Conservation (phyloP, 495 filamentous ascomycete genomes). For the Penicillium dipodomyicola region DNA sequence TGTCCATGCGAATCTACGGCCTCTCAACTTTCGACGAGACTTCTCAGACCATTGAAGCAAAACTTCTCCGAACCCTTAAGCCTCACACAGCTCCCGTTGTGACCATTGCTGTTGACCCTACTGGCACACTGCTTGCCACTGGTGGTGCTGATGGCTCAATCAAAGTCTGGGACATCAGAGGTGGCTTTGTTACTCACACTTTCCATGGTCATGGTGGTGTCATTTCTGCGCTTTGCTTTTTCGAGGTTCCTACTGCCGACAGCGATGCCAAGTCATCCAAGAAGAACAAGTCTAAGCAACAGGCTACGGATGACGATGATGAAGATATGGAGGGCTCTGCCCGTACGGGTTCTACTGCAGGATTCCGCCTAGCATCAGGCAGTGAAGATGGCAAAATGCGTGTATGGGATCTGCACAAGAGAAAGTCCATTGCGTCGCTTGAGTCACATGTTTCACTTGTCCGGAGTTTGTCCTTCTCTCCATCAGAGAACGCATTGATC, state of each 20-base stretch:
- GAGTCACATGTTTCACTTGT: conserved; percentile 94
- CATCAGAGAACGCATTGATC: conserved; percentile 67
- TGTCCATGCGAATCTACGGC: conserved; percentile 89
- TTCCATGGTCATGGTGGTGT: conserved; percentile 89
- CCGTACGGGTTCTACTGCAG: conserved; percentile 41
- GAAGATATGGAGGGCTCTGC: conserved; percentile 43
- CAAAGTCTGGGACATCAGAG: conserved; percentile 94
- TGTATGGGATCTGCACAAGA: conserved; percentile 87
- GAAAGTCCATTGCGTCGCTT: conserved; percentile 70
- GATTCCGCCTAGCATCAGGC: conserved; percentile 84
- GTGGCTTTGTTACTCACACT: conserved; percentile 90
- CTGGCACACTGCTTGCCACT: conserved; percentile 85
- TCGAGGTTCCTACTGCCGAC: conserved; percentile 56
- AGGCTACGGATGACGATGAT: conserved; percentile 32
- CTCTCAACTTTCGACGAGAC: conserved; percentile 57
- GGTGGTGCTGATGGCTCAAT: conserved; percentile 87
- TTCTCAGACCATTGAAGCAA: conserved; percentile 55
- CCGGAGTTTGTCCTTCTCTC: conserved; percentile 75
- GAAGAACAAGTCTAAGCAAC: conserved; percentile 44
- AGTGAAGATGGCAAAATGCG: conserved; percentile 88
- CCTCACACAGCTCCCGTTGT: conserved; percentile 89
- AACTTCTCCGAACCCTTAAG: conserved; percentile 75
- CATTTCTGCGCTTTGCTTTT: conserved; percentile 88
- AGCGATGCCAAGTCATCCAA: conserved; percentile 27
- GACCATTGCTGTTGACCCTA: conserved; percentile 75